Evolutionary conservation across 2,329 filamentous ascomycete genomes (phyloP).

Genomic region (Trichophyton simii): DNA sequence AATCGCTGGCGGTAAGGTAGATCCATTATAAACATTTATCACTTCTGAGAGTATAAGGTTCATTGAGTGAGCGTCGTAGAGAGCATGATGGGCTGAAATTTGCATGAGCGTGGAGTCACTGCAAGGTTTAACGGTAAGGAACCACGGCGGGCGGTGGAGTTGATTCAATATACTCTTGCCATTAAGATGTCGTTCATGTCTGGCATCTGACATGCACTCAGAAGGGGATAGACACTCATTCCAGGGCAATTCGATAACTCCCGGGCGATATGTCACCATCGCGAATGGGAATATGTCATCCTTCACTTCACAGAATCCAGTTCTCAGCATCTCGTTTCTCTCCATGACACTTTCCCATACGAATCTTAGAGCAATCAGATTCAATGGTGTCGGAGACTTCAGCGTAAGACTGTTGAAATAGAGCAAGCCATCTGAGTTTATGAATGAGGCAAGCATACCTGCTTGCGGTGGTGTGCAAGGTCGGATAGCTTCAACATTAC

Average conservation of each 20-base stretch:
- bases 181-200: not conserved
- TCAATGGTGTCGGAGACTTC: slow-evolving; percentile 32
- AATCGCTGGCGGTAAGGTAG: slow-evolving; percentile 15
- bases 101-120: slow-evolving; percentile 25
- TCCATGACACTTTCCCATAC: slow-evolving; percentile 49
- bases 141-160: slow-evolving; percentile 52
- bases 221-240: not conserved
- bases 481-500: slow-evolving; percentile 45
- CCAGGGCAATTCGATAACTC: slow-evolving; percentile 30
- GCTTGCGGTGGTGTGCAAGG: slow-evolving; percentile 72
- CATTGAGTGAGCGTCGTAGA: slow-evolving; percentile 75
- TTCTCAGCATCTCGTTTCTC: slow-evolving; percentile 60
- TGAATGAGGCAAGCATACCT: slow-evolving; percentile 65
- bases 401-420: slow-evolving; percentile 66
- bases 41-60: slow-evolving; percentile 52
- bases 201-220: not conserved
- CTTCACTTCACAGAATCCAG: slow-evolving; percentile 55
- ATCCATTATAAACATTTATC: slow-evolving; percentile 25
- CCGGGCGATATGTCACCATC: slow-evolving; percentile 53
- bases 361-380: slow-evolving; percentile 31
- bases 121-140: slow-evolving; percentile 37
- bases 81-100: slow-evolving; percentile 59
- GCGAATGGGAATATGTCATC: slow-evolving; percentile 52
- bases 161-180: not conserved
- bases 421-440: slow-evolving; percentile 50